Percentiles rank a stretch among this genome's conserved stretches.
phyloP scores from a whole-genome alignment of 2,329 filamentous ascomycete species.

The Ascocoryne sarcoides region DNA sequence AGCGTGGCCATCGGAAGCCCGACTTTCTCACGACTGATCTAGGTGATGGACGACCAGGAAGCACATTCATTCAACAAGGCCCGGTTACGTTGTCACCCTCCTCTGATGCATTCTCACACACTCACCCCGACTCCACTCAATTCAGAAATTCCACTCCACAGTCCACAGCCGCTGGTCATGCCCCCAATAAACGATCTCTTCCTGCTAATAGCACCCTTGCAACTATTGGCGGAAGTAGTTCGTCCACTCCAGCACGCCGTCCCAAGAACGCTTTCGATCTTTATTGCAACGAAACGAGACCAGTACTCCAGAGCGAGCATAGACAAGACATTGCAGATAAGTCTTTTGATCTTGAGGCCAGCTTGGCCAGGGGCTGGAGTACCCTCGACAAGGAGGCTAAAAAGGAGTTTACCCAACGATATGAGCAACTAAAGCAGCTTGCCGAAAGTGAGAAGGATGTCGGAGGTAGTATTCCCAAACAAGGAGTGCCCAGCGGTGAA shows the following conservation, averaged over 20 bases:
- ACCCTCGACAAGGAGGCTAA: conserved; percentile 17
- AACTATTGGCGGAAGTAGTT: conserved; percentile 3
- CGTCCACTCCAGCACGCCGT: conserved; percentile 7
- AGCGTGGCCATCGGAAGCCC: conserved; percentile 60
- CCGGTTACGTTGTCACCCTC: conserved; percentile 38
- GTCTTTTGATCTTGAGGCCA: conserved; percentile 22
- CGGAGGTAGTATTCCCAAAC: conserved; percentile 15
- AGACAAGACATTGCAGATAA: conserved; percentile 20
- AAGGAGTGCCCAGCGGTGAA: conserved; percentile 13
- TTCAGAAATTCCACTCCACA: conserved; percentile 23
- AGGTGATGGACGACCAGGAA: conserved; percentile 32
- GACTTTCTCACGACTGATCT: conserved; percentile 31
- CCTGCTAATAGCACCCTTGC: conserved; percentile 29
- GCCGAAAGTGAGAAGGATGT: conserved; percentile 16
- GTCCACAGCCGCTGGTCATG: conserved; percentile 10
- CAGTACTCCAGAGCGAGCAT: conserved; percentile 17
- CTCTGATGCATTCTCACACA: conserved; percentile 46
- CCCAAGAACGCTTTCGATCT: conserved; percentile 24
- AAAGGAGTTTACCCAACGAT: conserved; percentile 14
- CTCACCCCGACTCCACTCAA: conserved; percentile 30
- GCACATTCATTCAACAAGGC: conserved; percentile 40
- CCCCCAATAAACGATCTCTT: conserved; percentile 12
- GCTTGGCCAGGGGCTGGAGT: conserved; percentile 23
- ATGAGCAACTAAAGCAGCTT: conserved; percentile 26
- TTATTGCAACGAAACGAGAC: conserved; percentile 23